phyloP scores from a whole-genome alignment of 164 flowering plant genomes.

The Magnolia kwangsiensis region DNA sequence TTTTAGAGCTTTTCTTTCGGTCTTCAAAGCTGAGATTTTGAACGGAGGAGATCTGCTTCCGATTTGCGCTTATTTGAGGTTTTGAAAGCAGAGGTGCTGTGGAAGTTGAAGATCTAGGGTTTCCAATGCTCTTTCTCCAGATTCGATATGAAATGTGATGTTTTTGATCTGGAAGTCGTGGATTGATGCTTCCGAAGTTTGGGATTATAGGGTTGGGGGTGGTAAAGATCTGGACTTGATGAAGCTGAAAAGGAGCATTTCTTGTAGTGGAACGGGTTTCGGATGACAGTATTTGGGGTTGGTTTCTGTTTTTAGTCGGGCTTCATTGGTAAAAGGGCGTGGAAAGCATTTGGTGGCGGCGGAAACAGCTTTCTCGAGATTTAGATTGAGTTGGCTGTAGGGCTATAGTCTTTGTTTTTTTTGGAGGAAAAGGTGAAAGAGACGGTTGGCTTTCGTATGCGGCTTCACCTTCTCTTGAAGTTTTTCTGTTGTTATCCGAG shows the following conservation, averaged over 20 bases:
- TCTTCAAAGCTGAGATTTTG: not conserved
- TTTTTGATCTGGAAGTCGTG: conserved; percentile 1
- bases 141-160: conserved; percentile 5
- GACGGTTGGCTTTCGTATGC: conserved; percentile 7
- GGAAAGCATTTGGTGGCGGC: not conserved
- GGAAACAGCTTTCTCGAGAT: not conserved
- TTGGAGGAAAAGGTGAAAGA: conserved; percentile 9
- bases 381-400: not conserved
- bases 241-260: conserved; percentile 8
- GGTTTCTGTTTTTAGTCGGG: not conserved
- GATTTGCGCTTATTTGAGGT: not conserved
- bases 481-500: not conserved
- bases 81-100: not conserved
- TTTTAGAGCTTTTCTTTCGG: not conserved
- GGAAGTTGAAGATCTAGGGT: not conserved
- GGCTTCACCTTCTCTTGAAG: not conserved
- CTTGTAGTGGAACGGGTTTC: conserved; percentile 14
- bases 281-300: conserved; percentile 8
- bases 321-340: not conserved
- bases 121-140: not conserved
- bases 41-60: not conserved
- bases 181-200: not conserved
- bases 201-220: not conserved
- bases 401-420: not conserved
- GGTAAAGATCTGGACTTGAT: conserved; percentile 7